Evolutionary conservation across 139 green algal genomes (phyloP).

Genomic region (Diplosphaera chodatii): DNA sequence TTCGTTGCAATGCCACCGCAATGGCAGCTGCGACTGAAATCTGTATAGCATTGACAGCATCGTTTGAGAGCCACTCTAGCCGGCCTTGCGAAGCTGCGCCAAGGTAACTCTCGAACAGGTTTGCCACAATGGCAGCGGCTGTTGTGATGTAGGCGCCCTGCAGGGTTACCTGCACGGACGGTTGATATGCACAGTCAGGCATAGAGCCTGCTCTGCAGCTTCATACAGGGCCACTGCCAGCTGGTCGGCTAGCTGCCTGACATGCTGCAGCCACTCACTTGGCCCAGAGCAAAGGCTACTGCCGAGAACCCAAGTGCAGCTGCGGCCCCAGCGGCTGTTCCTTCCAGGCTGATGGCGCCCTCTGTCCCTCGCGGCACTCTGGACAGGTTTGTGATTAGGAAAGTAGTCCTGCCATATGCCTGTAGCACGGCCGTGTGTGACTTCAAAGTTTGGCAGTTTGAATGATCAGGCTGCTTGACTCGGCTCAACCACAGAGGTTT

Average conservation of each 20-base stretch:
- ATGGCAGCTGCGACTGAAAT: slow-evolving; percentile 76
- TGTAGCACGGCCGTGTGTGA: slow-evolving; percentile 13
- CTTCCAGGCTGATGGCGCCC: slow-evolving; percentile 91
- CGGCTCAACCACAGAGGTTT: not conserved
- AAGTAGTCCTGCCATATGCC: slow-evolving; percentile 89
- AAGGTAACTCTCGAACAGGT: slow-evolving; percentile 84
- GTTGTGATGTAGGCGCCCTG: slow-evolving; percentile 27
- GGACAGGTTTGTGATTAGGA: slow-evolving; percentile 74
- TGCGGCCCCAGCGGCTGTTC: slow-evolving; percentile 70
- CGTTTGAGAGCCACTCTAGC: slow-evolving; percentile 86
- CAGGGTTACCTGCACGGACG: slow-evolving; percentile 35
- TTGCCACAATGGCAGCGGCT: slow-evolving; percentile 68
- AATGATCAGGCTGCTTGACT: not conserved
- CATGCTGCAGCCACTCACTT: too few species aligned
- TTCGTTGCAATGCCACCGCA: slow-evolving; percentile 13
- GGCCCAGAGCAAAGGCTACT: slow-evolving; percentile 36
- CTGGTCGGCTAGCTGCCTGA: not conserved
- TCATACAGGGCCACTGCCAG: too few species aligned
- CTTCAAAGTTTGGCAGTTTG: not conserved
- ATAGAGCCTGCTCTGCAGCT: not conserved
- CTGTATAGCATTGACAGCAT: slow-evolving; percentile 94
- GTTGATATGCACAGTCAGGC: not conserved
- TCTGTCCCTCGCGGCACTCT: slow-evolving; percentile 89
- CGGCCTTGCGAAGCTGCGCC: slow-evolving; percentile 75
- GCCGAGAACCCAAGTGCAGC: slow-evolving; percentile 54